phyloP scores from a whole-genome alignment of 2,329 filamentous ascomycete species.

The Epichloe sibirici region DNA sequence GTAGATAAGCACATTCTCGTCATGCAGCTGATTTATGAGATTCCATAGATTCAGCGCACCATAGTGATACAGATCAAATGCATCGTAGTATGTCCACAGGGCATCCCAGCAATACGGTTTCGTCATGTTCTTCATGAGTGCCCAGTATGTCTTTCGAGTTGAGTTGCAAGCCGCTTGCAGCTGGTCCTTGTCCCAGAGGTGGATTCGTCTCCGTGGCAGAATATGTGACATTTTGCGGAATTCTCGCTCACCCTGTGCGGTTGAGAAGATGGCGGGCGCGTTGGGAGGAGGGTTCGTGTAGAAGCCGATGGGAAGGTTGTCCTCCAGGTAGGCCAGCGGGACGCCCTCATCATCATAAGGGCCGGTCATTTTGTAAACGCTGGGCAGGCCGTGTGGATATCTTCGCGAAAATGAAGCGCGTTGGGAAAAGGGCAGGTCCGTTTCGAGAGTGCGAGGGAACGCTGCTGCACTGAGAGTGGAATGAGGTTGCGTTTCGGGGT shows the following conservation, averaged over 20 bases:
- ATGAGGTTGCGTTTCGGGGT: not conserved
- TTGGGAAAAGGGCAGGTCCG: constrained; percentile 13
- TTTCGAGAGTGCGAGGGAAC: constrained; percentile 13
- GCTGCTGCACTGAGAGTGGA: constrained; percentile 1
- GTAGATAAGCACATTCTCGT: constrained; percentile 26
- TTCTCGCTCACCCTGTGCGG: constrained; percentile 14
- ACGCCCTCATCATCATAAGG: constrained; percentile 12
- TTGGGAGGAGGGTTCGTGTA: constrained; percentile 22
- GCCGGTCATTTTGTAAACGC: constrained; percentile 22
- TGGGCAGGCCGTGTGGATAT: constrained; percentile 25
- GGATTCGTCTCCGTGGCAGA: constrained; percentile 15
- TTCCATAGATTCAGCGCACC: constrained; percentile 38
- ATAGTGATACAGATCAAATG: constrained; percentile 31
- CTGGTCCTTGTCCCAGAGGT: constrained; percentile 28
- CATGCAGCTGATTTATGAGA: constrained; percentile 27
- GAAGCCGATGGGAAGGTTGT: constrained; percentile 23
- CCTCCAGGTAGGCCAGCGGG: constrained; percentile 21
- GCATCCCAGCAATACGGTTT: constrained; percentile 24
- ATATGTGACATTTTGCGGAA: constrained; percentile 20
- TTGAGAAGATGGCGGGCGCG: constrained; percentile 28
- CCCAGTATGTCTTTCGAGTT: constrained; percentile 24
- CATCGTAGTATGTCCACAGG: constrained; percentile 36
- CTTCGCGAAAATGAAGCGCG: constrained; percentile 16
- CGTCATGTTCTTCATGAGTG: constrained; percentile 22
- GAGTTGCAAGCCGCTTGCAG: constrained; percentile 28